phyloP scores from a whole-genome alignment of 2,329 filamentous ascomycete genomes.

The Salinomyces thailandicus region DNA sequence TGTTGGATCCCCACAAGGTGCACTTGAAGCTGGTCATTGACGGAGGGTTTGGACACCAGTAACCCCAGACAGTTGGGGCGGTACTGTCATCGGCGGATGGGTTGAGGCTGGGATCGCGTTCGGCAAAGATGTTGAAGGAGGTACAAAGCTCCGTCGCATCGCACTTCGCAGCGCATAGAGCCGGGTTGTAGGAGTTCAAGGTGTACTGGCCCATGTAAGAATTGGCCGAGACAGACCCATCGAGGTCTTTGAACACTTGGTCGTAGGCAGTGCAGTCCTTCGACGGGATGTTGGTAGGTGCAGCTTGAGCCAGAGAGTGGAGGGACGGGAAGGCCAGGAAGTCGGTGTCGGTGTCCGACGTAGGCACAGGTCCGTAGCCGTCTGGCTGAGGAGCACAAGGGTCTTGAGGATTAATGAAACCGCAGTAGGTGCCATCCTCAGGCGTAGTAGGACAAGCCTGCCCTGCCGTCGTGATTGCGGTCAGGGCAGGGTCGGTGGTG shows the following conservation, averaged over 20 bases:
- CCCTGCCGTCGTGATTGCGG: conserved; percentile 13
- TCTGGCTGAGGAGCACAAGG: conserved; percentile 30
- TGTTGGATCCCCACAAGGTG: conserved; percentile 28
- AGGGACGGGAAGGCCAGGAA: conserved; percentile 19
- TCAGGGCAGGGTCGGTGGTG: conserved; percentile 15
- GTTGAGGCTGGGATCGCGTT: conserved; percentile 25
- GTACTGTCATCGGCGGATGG: conserved; percentile 21
- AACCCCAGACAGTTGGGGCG: conserved; percentile 13
- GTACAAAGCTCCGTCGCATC: conserved; percentile 24
- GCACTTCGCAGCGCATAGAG: conserved; percentile 23
- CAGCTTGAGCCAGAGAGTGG: conserved; percentile 13
- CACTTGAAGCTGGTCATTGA: conserved; percentile 32
- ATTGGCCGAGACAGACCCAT: conserved; percentile 20
- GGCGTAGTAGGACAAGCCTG: conserved; percentile 17
- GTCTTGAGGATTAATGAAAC: conserved; percentile 30
- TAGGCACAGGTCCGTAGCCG: conserved; percentile 23
- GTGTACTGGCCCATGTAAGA: conserved; percentile 25
- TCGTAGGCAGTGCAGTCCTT: conserved; percentile 17
- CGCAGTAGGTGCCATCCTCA: conserved; percentile 22
- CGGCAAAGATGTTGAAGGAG: conserved; percentile 27
- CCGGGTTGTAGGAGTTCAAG: conserved; percentile 22
- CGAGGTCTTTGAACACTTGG: conserved; percentile 24
- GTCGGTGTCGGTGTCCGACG: conserved; percentile 16
- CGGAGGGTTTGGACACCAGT: conserved; percentile 27
- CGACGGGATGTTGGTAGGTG: conserved; percentile 17